Conservation (phyloP, 2,329 filamentous ascomycete genomes). For the Sordariomycetes sp. region DNA sequence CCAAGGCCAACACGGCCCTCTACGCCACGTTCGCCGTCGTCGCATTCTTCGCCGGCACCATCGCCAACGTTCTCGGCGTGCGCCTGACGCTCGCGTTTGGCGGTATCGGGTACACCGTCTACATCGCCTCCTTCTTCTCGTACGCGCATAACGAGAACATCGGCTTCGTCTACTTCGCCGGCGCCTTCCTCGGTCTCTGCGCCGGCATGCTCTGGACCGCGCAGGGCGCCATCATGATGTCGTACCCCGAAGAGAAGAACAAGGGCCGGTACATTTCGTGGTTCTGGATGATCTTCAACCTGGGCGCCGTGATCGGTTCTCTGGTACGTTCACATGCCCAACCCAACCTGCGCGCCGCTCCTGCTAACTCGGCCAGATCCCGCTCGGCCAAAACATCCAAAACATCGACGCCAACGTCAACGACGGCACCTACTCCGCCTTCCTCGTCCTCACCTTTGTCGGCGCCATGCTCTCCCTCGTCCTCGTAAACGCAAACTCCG, state of each 20-base stretch:
- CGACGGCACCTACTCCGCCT: conserved; percentile 78
- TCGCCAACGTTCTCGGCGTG: conserved; percentile 66
- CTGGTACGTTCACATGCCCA: conserved; percentile 23
- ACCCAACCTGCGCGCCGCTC: not conserved
- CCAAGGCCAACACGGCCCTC: conserved; percentile 56
- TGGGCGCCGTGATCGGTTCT: conserved; percentile 78
- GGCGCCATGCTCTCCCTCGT: conserved; percentile 58
- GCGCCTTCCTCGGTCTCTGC: conserved; percentile 63
- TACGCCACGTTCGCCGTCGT: conserved; percentile 59
- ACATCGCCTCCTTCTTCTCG: conserved; percentile 55
- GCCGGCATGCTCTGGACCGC: conserved; percentile 73
- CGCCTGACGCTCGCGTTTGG: conserved; percentile 56
- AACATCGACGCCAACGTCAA: conserved; percentile 37
- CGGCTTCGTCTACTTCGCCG: conserved; percentile 65
- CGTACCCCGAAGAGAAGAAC: conserved; percentile 65
- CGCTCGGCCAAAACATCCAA: conserved; percentile 61
- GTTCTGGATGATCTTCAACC: conserved; percentile 94
- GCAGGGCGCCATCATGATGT: conserved; percentile 80
- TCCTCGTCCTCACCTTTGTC: conserved; percentile 68
- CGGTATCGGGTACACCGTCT: conserved; percentile 65
- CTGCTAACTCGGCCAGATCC: conserved; percentile 29
- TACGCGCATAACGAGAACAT: conserved; percentile 55
- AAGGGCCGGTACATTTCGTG: conserved; percentile 84
- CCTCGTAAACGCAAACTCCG: conserved; percentile 57
- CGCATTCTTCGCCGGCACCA: conserved; percentile 60